Base-by-base conservation (phyloP, 768 basidiomycete species). In the Mycena kentingensis region DNA sequence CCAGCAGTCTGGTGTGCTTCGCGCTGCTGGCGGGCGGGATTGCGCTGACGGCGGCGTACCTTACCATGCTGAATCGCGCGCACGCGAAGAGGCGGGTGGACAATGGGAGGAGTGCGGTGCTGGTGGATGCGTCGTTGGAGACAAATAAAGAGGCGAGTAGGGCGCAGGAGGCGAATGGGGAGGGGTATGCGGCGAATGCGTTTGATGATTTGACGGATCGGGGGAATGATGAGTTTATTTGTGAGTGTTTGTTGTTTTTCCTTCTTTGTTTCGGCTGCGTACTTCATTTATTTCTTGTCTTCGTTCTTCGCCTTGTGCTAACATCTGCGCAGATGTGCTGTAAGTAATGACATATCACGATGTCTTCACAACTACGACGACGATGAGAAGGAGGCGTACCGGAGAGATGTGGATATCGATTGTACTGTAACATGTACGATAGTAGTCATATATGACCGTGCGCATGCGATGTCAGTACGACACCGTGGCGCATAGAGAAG, bases 221-320 rank as follows among this genome's bases (percentile, higher is more conserved):
- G 26, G 32, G 16, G 48, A 60, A 60, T n/a, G 54, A 60, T 32
- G 58, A 60, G 15, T 60, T 55, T 46, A 55, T 60, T 49, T 60
- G 53, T 59, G 42, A 1, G 53, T 51, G 22, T n/a, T n/a, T 12
- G 19, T 38, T n/a, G 22, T 18, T 15, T 27, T 19, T 3, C 3
- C 24, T 13, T 16, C 13, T 31, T 27, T 36, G 10, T 24, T 31
- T 25, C 16, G 44, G 4, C 7, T 28, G 15, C 25, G n/a, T n/a
- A n/a, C n/a, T n/a, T n/a, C n/a, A n/a, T n/a, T n/a, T n/a, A n/a
- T n/a, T n/a, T n/a, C n/a, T n/a, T n/a, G n/a, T n/a, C n/a, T n/a
- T n/a, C n/a, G n/a, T n/a, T n/a, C n/a, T n/a, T n/a, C n/a, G n/a
- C n/a, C n/a, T n/a, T n/a, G n/a, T n/a, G n/a, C n/a, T n/a, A n/a